A percentile compares a stretch with the other conserved stretches of the same genome.
phyloP scores from a whole-genome alignment of 495 filamentous ascomycete species.

The Penicillium daleae region DNA sequence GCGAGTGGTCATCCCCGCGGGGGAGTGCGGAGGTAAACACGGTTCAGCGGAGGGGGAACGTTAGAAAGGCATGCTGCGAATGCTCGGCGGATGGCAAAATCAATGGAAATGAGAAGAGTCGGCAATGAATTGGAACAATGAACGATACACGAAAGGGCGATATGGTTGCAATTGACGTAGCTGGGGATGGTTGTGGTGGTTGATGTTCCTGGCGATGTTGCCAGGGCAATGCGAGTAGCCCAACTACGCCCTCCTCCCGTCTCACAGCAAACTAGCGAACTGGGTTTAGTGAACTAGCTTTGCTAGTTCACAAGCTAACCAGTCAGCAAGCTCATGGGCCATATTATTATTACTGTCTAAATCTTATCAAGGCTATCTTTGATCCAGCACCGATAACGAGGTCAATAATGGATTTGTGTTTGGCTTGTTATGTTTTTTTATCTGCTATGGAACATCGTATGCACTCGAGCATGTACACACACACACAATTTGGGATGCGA shows the following conservation, averaged over 20 bases:
- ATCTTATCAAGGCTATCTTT: background rate
- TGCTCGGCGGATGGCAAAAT: background rate
- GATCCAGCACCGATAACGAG: background rate
- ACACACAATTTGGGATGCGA: background rate
- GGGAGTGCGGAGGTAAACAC: slow-evolving; percentile 25
- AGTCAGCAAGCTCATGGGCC: no score
- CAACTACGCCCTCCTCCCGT: no score
- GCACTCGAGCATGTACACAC: background rate
- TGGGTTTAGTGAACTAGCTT: background rate
- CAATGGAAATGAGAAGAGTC: slow-evolving; percentile 2
- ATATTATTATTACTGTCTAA: background rate
- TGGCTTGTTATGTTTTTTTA: background rate
- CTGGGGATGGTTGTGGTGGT: slow-evolving; percentile 7
- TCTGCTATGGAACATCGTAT: background rate
- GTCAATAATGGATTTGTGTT: background rate
- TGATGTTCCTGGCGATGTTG: slow-evolving; percentile 10
- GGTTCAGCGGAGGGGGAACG: slow-evolving; percentile 6
- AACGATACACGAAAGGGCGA: slow-evolving; percentile 6
- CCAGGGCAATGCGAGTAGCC: slow-evolving; percentile 13
- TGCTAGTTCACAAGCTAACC: background rate
- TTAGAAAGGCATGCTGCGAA: background rate
- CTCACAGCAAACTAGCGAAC: background rate
- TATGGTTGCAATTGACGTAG: slow-evolving; percentile 8
- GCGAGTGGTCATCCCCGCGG: slow-evolving; percentile 21
- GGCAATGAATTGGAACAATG: background rate